Evolutionary conservation across 805 yeast species (phyloP).

Genomic region (Candida glaebosa): DNA sequence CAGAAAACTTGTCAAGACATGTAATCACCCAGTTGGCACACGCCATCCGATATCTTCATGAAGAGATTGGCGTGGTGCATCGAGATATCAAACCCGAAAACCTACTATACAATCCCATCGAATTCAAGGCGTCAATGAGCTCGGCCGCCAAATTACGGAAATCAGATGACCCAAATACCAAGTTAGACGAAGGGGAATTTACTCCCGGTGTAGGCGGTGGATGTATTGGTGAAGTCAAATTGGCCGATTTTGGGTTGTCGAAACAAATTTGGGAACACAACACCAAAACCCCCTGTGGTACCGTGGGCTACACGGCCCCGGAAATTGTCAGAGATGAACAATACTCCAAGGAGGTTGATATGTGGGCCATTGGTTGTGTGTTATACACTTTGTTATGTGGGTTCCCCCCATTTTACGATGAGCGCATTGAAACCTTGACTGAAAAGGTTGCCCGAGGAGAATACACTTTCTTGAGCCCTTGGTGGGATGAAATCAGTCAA

Average conservation of each 20-base stretch:
- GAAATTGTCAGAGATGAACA: conserved; percentile 93
- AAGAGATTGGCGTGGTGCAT: conserved; percentile 73
- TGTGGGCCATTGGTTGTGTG: conserved; percentile 99
- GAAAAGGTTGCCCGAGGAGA: conserved; percentile 79
- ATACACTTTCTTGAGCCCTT: conserved; percentile 70
- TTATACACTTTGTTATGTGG: conserved; percentile 92
- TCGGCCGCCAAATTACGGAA: conserved; percentile 42
- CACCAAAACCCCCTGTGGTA: conserved; percentile 97
- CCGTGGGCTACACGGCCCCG: conserved; percentile 98
- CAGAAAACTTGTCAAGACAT: conserved; percentile 63
- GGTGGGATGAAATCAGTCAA: conserved; percentile 82
- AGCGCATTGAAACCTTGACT: conserved; percentile 67
- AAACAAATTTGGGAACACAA: conserved; percentile 85
- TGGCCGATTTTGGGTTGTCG: conserved; percentile 94
- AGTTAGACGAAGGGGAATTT: conserved; percentile 87
- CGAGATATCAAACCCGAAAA: conserved; percentile 84
- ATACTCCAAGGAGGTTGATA: conserved; percentile 91
- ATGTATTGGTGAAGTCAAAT: conserved; percentile 80
- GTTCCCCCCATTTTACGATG: conserved; percentile 96
- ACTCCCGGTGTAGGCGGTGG: conserved; percentile 84
- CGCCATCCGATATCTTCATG: conserved; percentile 68
- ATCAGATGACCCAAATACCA: conserved; percentile 66
- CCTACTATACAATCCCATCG: conserved; percentile 61
- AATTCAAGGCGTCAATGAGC: conserved; percentile 40
- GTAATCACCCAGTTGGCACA: conserved; percentile 60